Evolutionary conservation across 1,284 basidiomycete genomes (phyloP).

Genomic region (Leccinum pachyderme): DNA sequence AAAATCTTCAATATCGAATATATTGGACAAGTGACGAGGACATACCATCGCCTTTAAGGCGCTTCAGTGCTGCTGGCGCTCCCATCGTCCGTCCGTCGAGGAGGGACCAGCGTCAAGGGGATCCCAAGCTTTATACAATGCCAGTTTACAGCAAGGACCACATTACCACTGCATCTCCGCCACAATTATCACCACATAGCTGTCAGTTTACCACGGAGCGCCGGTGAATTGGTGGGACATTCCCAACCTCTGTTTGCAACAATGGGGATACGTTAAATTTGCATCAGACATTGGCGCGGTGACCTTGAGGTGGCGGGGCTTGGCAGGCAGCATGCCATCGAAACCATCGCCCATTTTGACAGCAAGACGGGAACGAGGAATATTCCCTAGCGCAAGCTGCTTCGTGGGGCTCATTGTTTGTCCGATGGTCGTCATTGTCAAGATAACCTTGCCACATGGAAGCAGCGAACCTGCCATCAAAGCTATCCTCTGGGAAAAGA

Average conservation of each 20-base stretch:
- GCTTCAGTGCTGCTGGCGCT: neutral
- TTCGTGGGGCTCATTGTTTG: neutral
- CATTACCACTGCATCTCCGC: slow-evolving; percentile 12
- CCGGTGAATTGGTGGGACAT: neutral
- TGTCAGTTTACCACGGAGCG: neutral
- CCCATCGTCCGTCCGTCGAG: neutral
- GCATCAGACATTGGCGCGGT: neutral
- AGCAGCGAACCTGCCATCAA: neutral
- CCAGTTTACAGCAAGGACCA: slow-evolving; percentile 22
- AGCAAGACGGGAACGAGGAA: neutral
- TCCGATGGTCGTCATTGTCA: neutral
- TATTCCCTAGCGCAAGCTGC: no score
- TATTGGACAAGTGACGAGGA: neutral
- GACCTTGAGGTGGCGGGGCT: neutral
- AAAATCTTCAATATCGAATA: neutral
- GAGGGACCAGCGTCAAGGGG: neutral
- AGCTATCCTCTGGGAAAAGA: slow-evolving; percentile 1
- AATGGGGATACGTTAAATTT: neutral
- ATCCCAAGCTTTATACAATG: neutral
- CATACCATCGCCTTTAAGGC: slow-evolving; percentile 2
- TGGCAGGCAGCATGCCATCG: neutral
- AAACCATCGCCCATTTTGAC: neutral
- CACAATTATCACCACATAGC: neutral
- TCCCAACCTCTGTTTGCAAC: neutral
- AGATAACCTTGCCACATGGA: neutral